Percentiles rank a stretch among this genome's conserved stretches.
Evolutionary conservation across 176 grass and related monocot species (phyloP).

Genomic region (Carex kokanica): DNA sequence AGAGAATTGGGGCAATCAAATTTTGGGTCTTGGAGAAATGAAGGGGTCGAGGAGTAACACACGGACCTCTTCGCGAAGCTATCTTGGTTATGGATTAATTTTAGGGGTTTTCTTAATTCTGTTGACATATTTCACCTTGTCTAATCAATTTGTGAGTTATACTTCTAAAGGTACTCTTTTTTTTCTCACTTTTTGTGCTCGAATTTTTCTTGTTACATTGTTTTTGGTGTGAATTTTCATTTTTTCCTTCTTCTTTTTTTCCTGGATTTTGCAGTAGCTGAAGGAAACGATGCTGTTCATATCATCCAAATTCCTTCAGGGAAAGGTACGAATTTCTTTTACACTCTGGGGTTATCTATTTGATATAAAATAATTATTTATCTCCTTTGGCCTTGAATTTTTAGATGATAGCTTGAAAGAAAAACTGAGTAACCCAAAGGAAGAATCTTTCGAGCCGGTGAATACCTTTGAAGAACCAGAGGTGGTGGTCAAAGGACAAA

Average conservation of each 20-base stretch:
- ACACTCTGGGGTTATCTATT: background rate
- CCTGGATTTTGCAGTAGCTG: constrained; percentile 6
- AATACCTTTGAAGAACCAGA: background rate
- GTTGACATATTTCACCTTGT: constrained; percentile 34
- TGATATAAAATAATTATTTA: constrained; percentile 1
- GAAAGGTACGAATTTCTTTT: constrained; percentile 1
- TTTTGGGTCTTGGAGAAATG: constrained; percentile 27
- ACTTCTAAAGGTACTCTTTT: constrained; percentile 39
- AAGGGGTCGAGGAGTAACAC: constrained; percentile 21
- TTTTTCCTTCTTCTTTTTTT: background rate
- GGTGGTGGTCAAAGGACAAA: background rate
- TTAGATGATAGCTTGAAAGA: constrained; percentile 10
- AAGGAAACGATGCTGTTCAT: background rate
- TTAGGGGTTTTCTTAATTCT: constrained; percentile 31
- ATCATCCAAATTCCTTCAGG: background rate
- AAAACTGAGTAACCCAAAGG: background rate
- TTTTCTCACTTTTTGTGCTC: background rate
- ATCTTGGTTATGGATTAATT: constrained; percentile 33
- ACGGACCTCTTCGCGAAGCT: constrained; percentile 24
- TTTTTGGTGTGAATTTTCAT: background rate
- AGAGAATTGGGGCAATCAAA: constrained; percentile 10
- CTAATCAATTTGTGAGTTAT: constrained; percentile 29
- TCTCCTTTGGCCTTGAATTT: constrained; percentile 26
- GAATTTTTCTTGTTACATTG: background rate
- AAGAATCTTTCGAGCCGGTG: background rate